A percentile compares a stretch with the other conserved stretches of the same genome.
These are phyloP conservation scores for Eurotiales sp. DNA, from an alignment of 2,329 filamentous ascomycete species.

Conservation along the genomic window DNA sequence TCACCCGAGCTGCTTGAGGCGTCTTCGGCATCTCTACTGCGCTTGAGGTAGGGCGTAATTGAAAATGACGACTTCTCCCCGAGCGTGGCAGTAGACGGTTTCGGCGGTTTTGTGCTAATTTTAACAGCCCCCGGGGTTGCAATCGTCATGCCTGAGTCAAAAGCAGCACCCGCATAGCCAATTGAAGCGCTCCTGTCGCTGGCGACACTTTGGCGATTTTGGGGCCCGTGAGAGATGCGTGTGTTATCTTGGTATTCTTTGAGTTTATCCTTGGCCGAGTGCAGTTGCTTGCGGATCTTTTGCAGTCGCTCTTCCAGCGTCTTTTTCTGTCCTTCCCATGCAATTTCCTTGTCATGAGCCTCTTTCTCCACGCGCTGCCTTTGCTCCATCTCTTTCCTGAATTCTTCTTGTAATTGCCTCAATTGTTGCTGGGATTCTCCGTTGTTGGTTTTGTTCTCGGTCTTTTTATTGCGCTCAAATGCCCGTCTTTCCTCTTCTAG, in stretches of 20 bases:
- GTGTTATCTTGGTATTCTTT: slow-evolving; percentile 57
- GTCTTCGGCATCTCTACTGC: slow-evolving; percentile 56
- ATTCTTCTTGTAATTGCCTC: slow-evolving; percentile 48
- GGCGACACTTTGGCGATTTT: slow-evolving; percentile 26
- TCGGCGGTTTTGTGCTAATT: slow-evolving; percentile 54
- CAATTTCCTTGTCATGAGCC: slow-evolving; percentile 54
- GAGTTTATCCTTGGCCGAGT: slow-evolving; percentile 66
- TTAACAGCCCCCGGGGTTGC: slow-evolving; percentile 49
- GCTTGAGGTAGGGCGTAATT: slow-evolving; percentile 88
- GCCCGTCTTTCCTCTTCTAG: slow-evolving; percentile 77
- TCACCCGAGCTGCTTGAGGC: slow-evolving; percentile 25
- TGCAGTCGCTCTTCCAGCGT: slow-evolving; percentile 68
- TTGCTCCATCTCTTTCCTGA: slow-evolving; percentile 50
- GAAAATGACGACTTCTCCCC: slow-evolving; percentile 92
- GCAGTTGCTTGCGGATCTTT: slow-evolving; percentile 66
- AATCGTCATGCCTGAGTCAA: slow-evolving; percentile 45
- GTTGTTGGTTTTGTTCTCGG: slow-evolving; percentile 37
- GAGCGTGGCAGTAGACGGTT: slow-evolving; percentile 57
- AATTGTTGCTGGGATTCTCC: slow-evolving; percentile 39
- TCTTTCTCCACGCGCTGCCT: slow-evolving; percentile 47
- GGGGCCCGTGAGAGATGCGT: slow-evolving; percentile 29
- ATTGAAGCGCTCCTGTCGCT: slow-evolving; percentile 41
- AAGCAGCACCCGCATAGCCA: slow-evolving; percentile 25
- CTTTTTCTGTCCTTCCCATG: slow-evolving; percentile 60
- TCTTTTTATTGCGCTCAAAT: slow-evolving; percentile 53